Conservation (phyloP, 371 early-diverging fungal genomes). For the Enterospora canceri region DNA sequence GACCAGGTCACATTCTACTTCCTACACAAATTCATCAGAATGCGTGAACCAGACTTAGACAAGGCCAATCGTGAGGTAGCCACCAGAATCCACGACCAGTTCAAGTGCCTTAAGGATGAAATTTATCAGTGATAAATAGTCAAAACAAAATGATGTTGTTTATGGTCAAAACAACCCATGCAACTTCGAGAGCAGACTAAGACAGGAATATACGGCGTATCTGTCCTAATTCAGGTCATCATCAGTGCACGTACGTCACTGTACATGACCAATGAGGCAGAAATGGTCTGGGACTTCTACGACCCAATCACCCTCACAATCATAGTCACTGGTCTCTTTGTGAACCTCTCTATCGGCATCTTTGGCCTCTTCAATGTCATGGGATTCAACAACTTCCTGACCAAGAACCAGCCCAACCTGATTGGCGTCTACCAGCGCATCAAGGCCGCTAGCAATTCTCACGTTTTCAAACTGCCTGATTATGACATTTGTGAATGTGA, state of each 20-base stretch:
- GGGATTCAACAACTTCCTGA: constrained; percentile 11
- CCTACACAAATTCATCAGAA: neutral
- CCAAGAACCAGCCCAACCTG: neutral
- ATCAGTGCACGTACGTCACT: neutral
- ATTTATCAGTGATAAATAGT: no score
- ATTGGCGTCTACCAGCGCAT: constrained; percentile 10
- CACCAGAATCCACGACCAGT: neutral
- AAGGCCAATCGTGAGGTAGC: neutral
- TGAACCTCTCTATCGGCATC: constrained; percentile 9
- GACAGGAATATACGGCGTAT: neutral
- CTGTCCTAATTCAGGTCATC: neutral
- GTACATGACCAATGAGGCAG: neutral
- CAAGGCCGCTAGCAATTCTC: neutral
- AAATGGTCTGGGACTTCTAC: neutral
- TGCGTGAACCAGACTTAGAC: constrained; percentile 3
- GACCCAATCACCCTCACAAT: neutral
- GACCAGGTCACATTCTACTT: constrained; percentile 1
- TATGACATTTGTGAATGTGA: neutral
- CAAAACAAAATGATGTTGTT: no score
- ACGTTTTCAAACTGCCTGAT: neutral
- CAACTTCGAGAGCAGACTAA: neutral
- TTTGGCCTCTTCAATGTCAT: constrained; percentile 7
- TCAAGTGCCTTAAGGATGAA: constrained; percentile 7
- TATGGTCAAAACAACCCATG: no score
- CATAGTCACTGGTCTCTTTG: constrained; percentile 7